A percentile compares a stretch with the other conserved stretches of the same genome.
Evolutionary conservation across 495 filamentous ascomycete species (phyloP).

Genomic region (Neurospora intermedia): DNA sequence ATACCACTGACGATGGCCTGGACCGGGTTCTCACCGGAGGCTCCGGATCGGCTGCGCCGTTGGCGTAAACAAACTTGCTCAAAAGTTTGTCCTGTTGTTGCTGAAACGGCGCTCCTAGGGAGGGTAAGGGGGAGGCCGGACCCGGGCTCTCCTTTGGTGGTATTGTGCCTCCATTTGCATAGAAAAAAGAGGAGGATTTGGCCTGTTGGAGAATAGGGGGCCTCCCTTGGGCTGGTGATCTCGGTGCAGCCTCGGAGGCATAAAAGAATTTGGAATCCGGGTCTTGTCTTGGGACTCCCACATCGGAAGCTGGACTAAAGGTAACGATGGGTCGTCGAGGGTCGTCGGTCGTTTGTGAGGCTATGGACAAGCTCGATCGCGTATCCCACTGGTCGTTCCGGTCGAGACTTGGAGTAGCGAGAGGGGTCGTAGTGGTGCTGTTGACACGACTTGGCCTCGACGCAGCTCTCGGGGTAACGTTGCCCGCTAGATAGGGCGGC

Average conservation of each 20-base stretch:
- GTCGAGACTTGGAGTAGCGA: conserved; percentile 39
- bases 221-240: conserved; percentile 11
- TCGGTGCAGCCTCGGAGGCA: conserved; percentile 52
- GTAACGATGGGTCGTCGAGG: conserved; percentile 15
- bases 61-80: conserved; percentile 72
- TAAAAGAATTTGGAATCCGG: conserved; percentile 62
- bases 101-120: conserved; percentile 17
- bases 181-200: conserved; percentile 45
- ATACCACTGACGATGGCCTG: conserved; percentile 27
- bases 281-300: conserved; percentile 17
- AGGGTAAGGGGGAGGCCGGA: conserved; percentile 24
- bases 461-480: conserved; percentile 60
- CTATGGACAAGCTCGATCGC: conserved; percentile 23
- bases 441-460: conserved; percentile 56
- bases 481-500: conserved; percentile 41
- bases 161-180: conserved; percentile 37
- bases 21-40: conserved; percentile 14
- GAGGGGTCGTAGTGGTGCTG: conserved; percentile 53
- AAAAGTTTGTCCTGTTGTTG: conserved; percentile 23
- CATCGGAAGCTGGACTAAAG: conserved; percentile 23
- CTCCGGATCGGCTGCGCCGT: conserved; percentile 38
- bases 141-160: conserved; percentile 14
- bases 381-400: conserved; percentile 30
- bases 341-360: conserved; percentile 24
- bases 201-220: conserved; percentile 14